These are phyloP conservation scores for Dactylellina sp. DNA, from an alignment of 2,329 filamentous ascomycete species.

Conservation along the genomic window DNA sequence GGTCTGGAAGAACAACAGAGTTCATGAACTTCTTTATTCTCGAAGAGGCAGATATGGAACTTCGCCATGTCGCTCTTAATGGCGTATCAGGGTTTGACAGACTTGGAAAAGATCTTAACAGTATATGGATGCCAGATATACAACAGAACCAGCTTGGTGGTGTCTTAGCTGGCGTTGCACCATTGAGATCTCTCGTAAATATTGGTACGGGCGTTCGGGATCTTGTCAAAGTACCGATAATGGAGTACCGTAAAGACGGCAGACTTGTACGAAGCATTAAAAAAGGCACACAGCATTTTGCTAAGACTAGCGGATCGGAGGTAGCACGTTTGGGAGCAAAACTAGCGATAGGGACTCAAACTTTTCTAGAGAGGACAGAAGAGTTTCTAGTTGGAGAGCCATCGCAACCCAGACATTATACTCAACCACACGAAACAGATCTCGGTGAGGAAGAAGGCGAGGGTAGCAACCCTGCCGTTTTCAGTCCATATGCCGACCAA, in stretches of 20 bases:
- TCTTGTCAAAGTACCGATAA: slow-evolving; percentile 87
- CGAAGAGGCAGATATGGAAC: slow-evolving; percentile 85
- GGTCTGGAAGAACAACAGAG: slow-evolving; percentile 93
- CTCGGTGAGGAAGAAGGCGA: slow-evolving; percentile 75
- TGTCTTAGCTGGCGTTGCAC: slow-evolving; percentile 87
- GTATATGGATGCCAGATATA: slow-evolving; percentile 96
- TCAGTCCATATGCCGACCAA: slow-evolving; percentile 93
- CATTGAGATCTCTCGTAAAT: slow-evolving; percentile 89
- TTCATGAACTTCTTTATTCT: slow-evolving; percentile 99
- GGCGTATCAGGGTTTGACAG: slow-evolving; percentile 91
- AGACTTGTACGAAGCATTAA: slow-evolving; percentile 89
- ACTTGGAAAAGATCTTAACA: slow-evolving; percentile 88
- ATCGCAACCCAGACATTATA: slow-evolving; percentile 62
- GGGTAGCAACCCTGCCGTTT: slow-evolving; percentile 74
- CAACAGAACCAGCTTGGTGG: slow-evolving; percentile 87
- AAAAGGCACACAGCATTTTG: slow-evolving; percentile 90
- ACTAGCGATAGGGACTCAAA: slow-evolving; percentile 92
- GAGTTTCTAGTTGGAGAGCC: slow-evolving; percentile 66
- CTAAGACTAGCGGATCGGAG: slow-evolving; percentile 91
- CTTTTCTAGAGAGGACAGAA: slow-evolving; percentile 89
- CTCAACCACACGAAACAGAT: slow-evolving; percentile 68
- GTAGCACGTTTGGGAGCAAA: slow-evolving; percentile 95
- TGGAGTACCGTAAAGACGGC: slow-evolving; percentile 93
- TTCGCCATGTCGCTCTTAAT: slow-evolving; percentile 91
- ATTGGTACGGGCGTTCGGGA: slow-evolving; percentile 88